phyloP scores from a whole-genome alignment of 2,329 filamentous ascomycete species.

The Eurotiales sp. region DNA sequence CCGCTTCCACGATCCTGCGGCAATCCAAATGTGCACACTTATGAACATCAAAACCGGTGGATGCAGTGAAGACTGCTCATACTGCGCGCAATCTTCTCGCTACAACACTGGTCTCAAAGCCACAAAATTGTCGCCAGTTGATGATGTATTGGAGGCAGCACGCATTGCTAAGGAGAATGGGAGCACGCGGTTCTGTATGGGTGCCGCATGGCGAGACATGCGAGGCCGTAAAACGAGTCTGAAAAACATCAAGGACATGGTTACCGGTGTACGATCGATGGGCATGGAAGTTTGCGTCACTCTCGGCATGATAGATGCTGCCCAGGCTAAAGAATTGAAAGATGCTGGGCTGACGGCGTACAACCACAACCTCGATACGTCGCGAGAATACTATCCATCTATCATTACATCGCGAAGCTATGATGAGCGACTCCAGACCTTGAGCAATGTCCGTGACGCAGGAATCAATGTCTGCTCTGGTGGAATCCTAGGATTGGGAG shows the following conservation, averaged over 20 bases:
- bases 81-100: slow-evolving; percentile 80
- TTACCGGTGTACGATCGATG: slow-evolving; percentile 72
- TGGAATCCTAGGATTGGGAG: slow-evolving; percentile 81
- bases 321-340: slow-evolving; percentile 77
- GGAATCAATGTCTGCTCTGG: slow-evolving; percentile 89
- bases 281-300: slow-evolving; percentile 94
- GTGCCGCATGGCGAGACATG: slow-evolving; percentile 92
- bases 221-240: slow-evolving; percentile 79
- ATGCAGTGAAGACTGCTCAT: slow-evolving; percentile 88
- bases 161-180: slow-evolving; percentile 75
- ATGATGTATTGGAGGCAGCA: slow-evolving; percentile 75
- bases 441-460: slow-evolving; percentile 75
- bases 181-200: slow-evolving; percentile 92
- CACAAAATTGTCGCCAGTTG: slow-evolving; percentile 72
- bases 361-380: slow-evolving; percentile 92
- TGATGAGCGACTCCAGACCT: slow-evolving; percentile 78
- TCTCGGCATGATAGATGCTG: slow-evolving; percentile 81
- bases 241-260: slow-evolving; percentile 82
- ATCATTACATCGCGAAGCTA: slow-evolving; percentile 84
- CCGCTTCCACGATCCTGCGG: slow-evolving; percentile 76
- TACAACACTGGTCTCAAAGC: slow-evolving; percentile 72
- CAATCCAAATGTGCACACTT: slow-evolving; percentile 87
- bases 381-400: slow-evolving; percentile 79
- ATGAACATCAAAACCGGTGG: slow-evolving; percentile 97
- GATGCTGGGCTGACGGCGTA: slow-evolving; percentile 83